These are phyloP conservation scores for Seiridium cupressi DNA, from an alignment of 2,329 filamentous ascomycete genomes.

Conservation along the genomic window DNA sequence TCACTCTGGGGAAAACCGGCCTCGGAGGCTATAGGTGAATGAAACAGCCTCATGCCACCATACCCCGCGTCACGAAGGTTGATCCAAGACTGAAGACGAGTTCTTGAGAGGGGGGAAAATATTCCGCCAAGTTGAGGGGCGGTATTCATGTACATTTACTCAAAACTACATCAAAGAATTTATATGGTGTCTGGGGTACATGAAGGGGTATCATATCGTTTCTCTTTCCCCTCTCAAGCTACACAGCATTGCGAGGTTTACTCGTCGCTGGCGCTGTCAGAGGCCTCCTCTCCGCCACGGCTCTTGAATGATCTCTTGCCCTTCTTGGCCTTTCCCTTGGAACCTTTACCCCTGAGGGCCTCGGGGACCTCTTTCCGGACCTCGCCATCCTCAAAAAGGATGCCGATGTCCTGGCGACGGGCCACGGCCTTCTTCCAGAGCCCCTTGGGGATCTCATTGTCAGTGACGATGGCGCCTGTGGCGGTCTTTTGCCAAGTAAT, in stretches of 20 bases:
- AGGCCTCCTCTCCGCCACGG: conserved; percentile 25
- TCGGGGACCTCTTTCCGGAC: conserved; percentile 41
- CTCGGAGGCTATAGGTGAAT: no score
- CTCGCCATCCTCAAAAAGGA: conserved; percentile 40
- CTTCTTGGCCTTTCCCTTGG: conserved; percentile 38
- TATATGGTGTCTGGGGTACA: not conserved
- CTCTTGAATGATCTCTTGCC: conserved; percentile 33
- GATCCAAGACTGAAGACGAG: not conserved
- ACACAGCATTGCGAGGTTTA: not conserved
- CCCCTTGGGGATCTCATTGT: conserved; percentile 29
- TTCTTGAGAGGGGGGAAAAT: conserved; percentile 1
- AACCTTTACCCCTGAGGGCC: conserved; percentile 37
- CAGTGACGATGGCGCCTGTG: conserved; percentile 32
- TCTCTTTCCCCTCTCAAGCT: conserved; percentile 1
- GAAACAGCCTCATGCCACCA: no score
- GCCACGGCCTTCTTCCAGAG: conserved; percentile 42
- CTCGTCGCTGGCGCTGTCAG: conserved; percentile 29
- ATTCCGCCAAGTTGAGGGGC: not conserved
- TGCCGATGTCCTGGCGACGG: conserved; percentile 37
- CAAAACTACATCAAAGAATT: conserved; percentile 2
- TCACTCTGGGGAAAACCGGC: not conserved
- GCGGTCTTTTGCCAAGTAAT: conserved; percentile 37
- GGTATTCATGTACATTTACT: conserved; percentile 2
- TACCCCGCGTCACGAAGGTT: no score
- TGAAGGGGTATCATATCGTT: not conserved